These are phyloP conservation scores for Syzygium aromaticum DNA, from an alignment of 345 rosid genomes.

Conservation along the genomic window DNA sequence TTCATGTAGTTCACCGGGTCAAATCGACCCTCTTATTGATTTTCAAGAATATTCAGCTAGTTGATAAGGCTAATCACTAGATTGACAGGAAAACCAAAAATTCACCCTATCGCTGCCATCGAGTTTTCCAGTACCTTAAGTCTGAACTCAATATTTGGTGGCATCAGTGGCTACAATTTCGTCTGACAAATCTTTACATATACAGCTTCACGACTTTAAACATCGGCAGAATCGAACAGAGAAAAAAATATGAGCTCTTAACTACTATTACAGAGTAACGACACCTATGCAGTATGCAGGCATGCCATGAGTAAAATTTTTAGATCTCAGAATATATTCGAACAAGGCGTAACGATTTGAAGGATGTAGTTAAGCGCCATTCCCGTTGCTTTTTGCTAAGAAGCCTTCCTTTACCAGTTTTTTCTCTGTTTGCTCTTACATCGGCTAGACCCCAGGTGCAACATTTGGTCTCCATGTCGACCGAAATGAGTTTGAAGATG, in stretches of 20 bases:
- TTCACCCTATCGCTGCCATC: not conserved
- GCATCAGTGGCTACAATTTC: not conserved
- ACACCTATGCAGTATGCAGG: not conserved
- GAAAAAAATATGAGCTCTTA: not conserved
- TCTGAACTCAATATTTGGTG: not conserved
- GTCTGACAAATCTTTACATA: not conserved
- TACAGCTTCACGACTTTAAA: not conserved
- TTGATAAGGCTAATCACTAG: not conserved
- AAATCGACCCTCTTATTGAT: too few species aligned
- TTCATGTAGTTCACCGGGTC: too few species aligned
- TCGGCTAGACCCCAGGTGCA: conserved; percentile 84
- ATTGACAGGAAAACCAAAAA: not conserved
- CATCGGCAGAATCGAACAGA: not conserved
- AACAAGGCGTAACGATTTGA: conserved; percentile 51
- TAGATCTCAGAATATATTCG: conserved; percentile 45
- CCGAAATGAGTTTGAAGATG: conserved; percentile 56
- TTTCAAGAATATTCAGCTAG: too few species aligned
- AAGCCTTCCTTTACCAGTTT: conserved; percentile 89
- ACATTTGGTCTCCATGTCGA: conserved; percentile 40
- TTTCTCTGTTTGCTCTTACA: conserved; percentile 75
- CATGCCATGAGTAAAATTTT: not conserved
- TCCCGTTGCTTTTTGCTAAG: conserved; percentile 79
- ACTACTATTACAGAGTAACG: not conserved
- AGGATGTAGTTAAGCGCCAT: conserved; percentile 62
- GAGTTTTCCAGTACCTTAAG: not conserved